Conservation (phyloP, 345 rosid species). For the Arabis hirsuta region DNA sequence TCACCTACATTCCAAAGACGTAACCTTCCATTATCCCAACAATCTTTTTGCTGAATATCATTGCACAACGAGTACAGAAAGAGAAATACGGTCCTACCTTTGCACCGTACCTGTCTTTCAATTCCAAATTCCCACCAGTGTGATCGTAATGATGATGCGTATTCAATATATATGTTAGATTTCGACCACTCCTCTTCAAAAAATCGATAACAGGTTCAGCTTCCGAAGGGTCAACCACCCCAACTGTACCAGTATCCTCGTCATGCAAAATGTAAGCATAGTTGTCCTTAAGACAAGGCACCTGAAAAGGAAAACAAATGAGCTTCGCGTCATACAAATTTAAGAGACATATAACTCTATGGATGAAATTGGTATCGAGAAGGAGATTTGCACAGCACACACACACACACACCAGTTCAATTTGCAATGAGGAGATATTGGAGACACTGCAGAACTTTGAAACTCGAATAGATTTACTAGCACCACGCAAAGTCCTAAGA, state of each 20-base stretch:
- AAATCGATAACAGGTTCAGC: slow-evolving; percentile 79
- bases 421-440: slow-evolving; percentile 74
- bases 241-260: slow-evolving; percentile 93
- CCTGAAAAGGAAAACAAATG: slow-evolving; percentile 48
- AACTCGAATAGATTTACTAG: slow-evolving; percentile 77
- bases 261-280: slow-evolving; percentile 93
- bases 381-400: slow-evolving; percentile 1
- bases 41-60: too few species aligned
- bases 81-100: slow-evolving; percentile 62
- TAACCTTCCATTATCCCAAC: neutral
- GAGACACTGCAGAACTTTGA: slow-evolving; percentile 86
- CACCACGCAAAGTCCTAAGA: slow-evolving; percentile 80
- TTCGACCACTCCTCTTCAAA: slow-evolving; percentile 65
- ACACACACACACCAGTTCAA: slow-evolving; percentile 70
- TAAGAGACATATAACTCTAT: neutral
- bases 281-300: slow-evolving; percentile 91
- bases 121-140: slow-evolving; percentile 89
- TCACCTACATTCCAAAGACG: slow-evolving; percentile 62
- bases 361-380: neutral
- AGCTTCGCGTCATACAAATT: neutral
- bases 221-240: slow-evolving; percentile 98
- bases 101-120: slow-evolving; percentile 96
- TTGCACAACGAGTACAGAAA: neutral
- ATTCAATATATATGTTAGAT: slow-evolving; percentile 86
- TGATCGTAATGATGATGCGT: slow-evolving; percentile 98